Evolutionary conservation across 1,284 basidiomycete genomes (phyloP).

Genomic region (Termitomyces sp.): DNA sequence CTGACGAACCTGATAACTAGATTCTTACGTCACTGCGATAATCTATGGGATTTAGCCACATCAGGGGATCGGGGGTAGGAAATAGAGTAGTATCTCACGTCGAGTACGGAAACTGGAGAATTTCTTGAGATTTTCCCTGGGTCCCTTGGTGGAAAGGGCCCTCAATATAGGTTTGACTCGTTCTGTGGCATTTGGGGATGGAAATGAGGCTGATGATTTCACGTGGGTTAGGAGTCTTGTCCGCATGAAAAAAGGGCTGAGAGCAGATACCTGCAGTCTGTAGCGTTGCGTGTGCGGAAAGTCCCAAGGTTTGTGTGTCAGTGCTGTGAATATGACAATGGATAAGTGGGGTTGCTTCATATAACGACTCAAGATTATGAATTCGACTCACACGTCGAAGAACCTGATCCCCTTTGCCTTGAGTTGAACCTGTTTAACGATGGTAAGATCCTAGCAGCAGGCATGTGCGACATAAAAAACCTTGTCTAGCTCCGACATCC

Average conservation of each 20-base stretch:
- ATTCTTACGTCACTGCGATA: constrained; percentile 67
- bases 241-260: constrained; percentile 12
- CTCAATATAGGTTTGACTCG: constrained; percentile 55
- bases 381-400: constrained; percentile 72
- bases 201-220: constrained; percentile 41
- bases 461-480: constrained; percentile 27
- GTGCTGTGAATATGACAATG: constrained; percentile 46
- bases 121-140: constrained; percentile 62
- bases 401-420: constrained; percentile 75
- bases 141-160: constrained; percentile 62
- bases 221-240: constrained; percentile 12
- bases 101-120: constrained; percentile 74
- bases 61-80: constrained; percentile 29
- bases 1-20: not conserved
- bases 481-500: constrained; percentile 84
- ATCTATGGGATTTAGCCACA: constrained; percentile 42
- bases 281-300: constrained; percentile 34
- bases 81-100: constrained; percentile 36
- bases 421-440: constrained; percentile 55
- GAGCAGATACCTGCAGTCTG: constrained; percentile 34
- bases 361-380: constrained; percentile 8
- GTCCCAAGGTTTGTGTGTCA: constrained; percentile 60
- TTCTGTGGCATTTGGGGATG: constrained; percentile 53
- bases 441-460: constrained; percentile 1
- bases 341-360: constrained; percentile 17